These are phyloP conservation scores for Claviceps lovelessii DNA, from an alignment of 2,329 filamentous ascomycete species.

Conservation along the genomic window DNA sequence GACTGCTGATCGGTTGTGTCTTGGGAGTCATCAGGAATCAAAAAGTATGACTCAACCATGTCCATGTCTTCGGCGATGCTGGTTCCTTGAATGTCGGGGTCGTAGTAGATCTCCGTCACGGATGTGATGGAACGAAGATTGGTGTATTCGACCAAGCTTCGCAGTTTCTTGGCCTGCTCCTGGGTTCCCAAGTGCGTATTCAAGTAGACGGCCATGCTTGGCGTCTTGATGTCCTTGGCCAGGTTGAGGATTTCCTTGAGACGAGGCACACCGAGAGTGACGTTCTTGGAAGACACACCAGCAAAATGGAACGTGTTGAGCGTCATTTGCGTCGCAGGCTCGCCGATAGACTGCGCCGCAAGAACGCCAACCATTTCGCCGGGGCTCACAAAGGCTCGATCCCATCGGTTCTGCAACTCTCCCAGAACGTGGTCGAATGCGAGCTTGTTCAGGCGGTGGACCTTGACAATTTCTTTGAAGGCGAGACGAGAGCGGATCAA, in stretches of 20 bases:
- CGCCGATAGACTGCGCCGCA: constrained; percentile 94
- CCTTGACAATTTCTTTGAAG: constrained; percentile 81
- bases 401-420: constrained; percentile 79
- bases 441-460: constrained; percentile 75
- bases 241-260: constrained; percentile 99
- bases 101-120: constrained; percentile 92
- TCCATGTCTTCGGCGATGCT: constrained; percentile 78
- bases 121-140: constrained; percentile 84
- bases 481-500: constrained; percentile 78
- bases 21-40: constrained; percentile 67
- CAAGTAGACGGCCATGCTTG: constrained; percentile 88
- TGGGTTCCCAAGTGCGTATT: constrained; percentile 50
- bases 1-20: constrained; percentile 60
- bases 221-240: constrained; percentile 95
- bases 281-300: constrained; percentile 99
- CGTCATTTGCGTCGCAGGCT: constrained; percentile 98
- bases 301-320: constrained; percentile 99
- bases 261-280: constrained; percentile 95
- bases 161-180: constrained; percentile 69
- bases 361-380: constrained; percentile 98
- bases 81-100: constrained; percentile 75
- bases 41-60: constrained; percentile 93
- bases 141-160: constrained; percentile 86
- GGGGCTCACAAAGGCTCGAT: constrained; percentile 70
- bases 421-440: constrained; percentile 88